These are phyloP conservation scores for Fraxinus excelsior DNA, from an alignment of 257 asterid genomes.

Conservation along the genomic window DNA sequence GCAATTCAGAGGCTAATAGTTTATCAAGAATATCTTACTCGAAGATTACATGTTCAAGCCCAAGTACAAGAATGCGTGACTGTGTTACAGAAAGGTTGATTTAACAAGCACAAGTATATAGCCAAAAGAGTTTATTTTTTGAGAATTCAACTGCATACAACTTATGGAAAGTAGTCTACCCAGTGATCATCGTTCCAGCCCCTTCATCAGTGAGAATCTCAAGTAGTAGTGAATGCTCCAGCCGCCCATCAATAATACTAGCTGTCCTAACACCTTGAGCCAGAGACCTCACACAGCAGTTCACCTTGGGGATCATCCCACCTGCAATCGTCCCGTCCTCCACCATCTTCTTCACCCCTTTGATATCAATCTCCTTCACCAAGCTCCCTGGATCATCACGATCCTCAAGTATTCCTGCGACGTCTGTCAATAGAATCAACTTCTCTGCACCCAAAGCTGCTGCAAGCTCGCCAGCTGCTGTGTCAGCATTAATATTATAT, in stretches of 20 bases:
- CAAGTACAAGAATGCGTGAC: neutral
- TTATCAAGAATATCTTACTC: too few relatives aligned
- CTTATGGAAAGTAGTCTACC: slow-evolving; percentile 31
- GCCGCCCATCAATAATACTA: slow-evolving; percentile 74
- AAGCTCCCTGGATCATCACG: slow-evolving; percentile 59
- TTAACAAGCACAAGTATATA: neutral
- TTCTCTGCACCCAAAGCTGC: slow-evolving; percentile 77
- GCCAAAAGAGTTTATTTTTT: neutral
- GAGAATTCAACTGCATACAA: neutral
- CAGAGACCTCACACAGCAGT: slow-evolving; percentile 69
- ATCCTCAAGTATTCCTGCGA: slow-evolving; percentile 65
- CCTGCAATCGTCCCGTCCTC: slow-evolving; percentile 64
- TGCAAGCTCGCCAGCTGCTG: slow-evolving; percentile 74
- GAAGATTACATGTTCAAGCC: neutral
- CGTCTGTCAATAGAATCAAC: slow-evolving; percentile 67
- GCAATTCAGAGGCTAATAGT: neutral
- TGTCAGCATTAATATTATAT: slow-evolving; percentile 76
- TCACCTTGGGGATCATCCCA: slow-evolving; percentile 85
- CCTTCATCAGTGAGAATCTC: slow-evolving; percentile 85
- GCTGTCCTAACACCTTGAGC: slow-evolving; percentile 83
- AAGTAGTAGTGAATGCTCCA: slow-evolving; percentile 71
- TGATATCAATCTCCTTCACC: slow-evolving; percentile 72
- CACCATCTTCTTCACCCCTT: slow-evolving; percentile 74
- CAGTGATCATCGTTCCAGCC: slow-evolving; percentile 83
- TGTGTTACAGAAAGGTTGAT: too few relatives aligned